These are phyloP conservation scores for Floccularia luteovirens DNA, from an alignment of 768 basidiomycete genomes.

Conservation along the genomic window DNA sequence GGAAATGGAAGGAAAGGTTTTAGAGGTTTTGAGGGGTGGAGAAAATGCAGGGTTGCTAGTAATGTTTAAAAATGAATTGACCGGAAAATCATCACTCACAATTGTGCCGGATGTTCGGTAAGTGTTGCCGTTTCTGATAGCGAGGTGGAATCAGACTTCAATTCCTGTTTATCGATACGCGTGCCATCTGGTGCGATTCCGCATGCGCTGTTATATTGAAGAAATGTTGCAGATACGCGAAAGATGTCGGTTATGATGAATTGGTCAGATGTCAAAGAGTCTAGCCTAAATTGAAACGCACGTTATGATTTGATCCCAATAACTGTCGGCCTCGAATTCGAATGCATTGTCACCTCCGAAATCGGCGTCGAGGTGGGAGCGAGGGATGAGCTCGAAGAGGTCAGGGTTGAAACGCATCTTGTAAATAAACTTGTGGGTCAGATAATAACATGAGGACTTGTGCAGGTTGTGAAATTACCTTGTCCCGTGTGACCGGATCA, in stretches of 20 bases:
- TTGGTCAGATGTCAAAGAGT: too few species aligned
- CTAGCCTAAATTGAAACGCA: slow-evolving; percentile 23
- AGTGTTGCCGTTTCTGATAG: too few species aligned
- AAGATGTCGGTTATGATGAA: too few species aligned
- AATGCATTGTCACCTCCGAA: slow-evolving; percentile 75
- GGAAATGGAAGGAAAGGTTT: too few species aligned
- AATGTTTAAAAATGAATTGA: too few species aligned
- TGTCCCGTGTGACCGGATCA: slow-evolving; percentile 84
- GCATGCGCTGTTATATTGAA: slow-evolving; percentile 37
- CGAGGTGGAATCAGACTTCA: slow-evolving; percentile 4
- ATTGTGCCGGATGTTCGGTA: too few species aligned
- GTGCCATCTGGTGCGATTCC: slow-evolving; percentile 51
- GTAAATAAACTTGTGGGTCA: not conserved
- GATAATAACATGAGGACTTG: not conserved
- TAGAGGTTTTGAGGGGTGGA: too few species aligned
- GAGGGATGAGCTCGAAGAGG: slow-evolving; percentile 66
- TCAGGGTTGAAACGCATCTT: slow-evolving; percentile 90
- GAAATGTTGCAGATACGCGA: too few species aligned
- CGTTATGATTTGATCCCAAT: slow-evolving; percentile 77
- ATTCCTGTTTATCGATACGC: slow-evolving; percentile 17
- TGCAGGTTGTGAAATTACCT: slow-evolving; percentile 32
- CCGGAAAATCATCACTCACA: too few species aligned
- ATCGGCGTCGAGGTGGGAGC: slow-evolving; percentile 70
- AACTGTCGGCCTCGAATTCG: slow-evolving; percentile 64
- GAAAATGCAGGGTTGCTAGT: too few species aligned